A percentile compares a stretch with the other conserved stretches of the same genome.
These are phyloP conservation scores for Periconia macrospinosa DNA, from an alignment of 2,329 filamentous ascomycete species.

Conservation along the genomic window DNA sequence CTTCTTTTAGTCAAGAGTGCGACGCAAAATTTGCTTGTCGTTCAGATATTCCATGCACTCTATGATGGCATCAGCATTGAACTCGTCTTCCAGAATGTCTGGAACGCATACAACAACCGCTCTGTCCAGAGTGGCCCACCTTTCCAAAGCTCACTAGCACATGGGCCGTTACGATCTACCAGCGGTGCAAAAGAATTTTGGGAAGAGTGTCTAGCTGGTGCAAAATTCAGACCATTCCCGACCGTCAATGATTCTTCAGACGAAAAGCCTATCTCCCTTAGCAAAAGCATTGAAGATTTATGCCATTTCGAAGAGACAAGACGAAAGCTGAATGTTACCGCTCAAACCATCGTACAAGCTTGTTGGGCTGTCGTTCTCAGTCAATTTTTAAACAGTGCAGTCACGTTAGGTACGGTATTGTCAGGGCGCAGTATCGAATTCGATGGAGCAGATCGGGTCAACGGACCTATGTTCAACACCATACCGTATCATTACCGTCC, in stretches of 20 bases:
- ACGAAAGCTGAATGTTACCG: constrained; percentile 67
- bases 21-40: constrained; percentile 48
- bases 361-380: constrained; percentile 69
- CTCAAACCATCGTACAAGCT: constrained; percentile 78
- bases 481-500: constrained; percentile 67
- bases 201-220: constrained; percentile 57
- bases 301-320: constrained; percentile 53
- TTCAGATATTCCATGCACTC: constrained; percentile 81
- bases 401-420: constrained; percentile 72
- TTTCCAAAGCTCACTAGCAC: constrained; percentile 68
- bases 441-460: constrained; percentile 64
- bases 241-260: constrained; percentile 18
- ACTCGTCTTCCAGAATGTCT: constrained; percentile 65
- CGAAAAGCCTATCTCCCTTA: constrained; percentile 23
- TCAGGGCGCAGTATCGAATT: constrained; percentile 77
- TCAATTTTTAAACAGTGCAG: constrained; percentile 49
- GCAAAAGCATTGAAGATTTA: constrained; percentile 47
- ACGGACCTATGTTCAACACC: constrained; percentile 90
- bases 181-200: constrained; percentile 67
- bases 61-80: constrained; percentile 84
- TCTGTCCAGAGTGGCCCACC: constrained; percentile 42
- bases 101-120: constrained; percentile 51
- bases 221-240: constrained; percentile 34
- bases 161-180: constrained; percentile 65
- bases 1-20: constrained; percentile 47